Evolutionary conservation across 345 rosid genomes (phyloP), one percentile per base, ranked within the genome.

Genomic region (Boechera divaricarpa): DNA sequence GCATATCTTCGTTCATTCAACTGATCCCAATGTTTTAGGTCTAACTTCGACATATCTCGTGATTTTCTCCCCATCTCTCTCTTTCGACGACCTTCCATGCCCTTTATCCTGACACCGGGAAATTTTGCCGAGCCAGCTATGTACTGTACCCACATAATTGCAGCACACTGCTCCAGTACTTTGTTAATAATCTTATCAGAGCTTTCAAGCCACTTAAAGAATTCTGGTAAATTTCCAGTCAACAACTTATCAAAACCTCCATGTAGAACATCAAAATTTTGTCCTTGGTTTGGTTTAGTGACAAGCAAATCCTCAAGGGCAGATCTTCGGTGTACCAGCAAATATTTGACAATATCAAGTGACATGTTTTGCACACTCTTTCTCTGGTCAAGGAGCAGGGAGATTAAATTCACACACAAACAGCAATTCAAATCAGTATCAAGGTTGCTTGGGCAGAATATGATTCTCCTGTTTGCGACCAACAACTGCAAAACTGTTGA

Each of bases 141-240:
- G 83, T 75, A 89, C 76, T 96, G 98, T 61, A 85, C 89, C 99
- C 99, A 96, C 98, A 89, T 93, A 59, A 91, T 88, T 32, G 94
- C 91, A 71, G 99, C 98, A 84, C 93, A 88, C 78, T 93, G 99
- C 76, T 96, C 99, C 87, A 96, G 60, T 63, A 93, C 96, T 82
- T 87, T 91, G 86, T 87, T 86, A 76, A 91, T 87, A 35, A 74
- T 82, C 83, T 84, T 89, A 74, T 96, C 92, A 29, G 94, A 90
- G 87, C 85, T 82, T 80, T 80, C 87, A 86, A 88, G 84, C 99
- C 99, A 96, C 73, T 87, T 93, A 81, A 87, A 84, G 84, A 96
- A 96, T 70, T 82, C 75, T 67, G 89, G 84, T 74, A 88, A 74
- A 80, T 79, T 93, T 65, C 86, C 96, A 69, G 96, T 91, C 86